Base-by-base conservation (phyloP, 352 stramenopile genomes). In the Phytophthora citrophthora region DNA sequence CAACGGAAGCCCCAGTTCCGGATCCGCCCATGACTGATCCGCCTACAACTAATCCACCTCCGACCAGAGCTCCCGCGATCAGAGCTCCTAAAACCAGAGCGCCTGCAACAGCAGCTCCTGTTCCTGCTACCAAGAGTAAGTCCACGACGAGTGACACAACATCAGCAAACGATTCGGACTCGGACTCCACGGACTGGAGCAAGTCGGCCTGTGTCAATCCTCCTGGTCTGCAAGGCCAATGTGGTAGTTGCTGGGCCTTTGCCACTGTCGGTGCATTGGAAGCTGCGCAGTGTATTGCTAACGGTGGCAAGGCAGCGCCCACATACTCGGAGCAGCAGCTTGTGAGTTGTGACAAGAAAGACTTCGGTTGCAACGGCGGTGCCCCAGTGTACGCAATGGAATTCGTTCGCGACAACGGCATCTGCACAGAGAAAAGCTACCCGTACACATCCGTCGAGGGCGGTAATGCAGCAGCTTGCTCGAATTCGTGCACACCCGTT, bases 171-270 rank as follows among this genome's bases (percentile, higher is more conserved):
- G 54, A 76, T 16, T 54, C 57, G 16, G 64, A 78, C 20, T 51
- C 53, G 11, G 50, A 71, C 32, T 77, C 72, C 0, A 54, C 81
- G 0, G 72, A 83, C 57, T 83, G 75, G 80, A 82, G 69, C 46
- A 76, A 46, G n/a, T 78, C 76, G 4, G 41, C 24, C 12, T 86
- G 73, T 36, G 67, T 89, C 9, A 76, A 74, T 9, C 48, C 46
- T 24, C 62, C 99, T 31, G 97, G 98, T 55, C 94, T 99, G 73
- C 97, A 99, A 72, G 97, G 94, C 6, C 68, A 90, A 6, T 99
- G 97, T 67, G 96, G 97, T 44, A 97, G 91, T n/a, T 99, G 97
- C 79, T 99, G 97, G 97, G 91, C 96, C 4, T 99, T 99, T 75
- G 97, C 94, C 10, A 93, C 92, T 2, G 81, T 96, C 5, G 89